Evolutionary conservation across 1,139 yeast genomes (phyloP), one percentile per base, ranked within the genome.

Genomic region (Zhuliangozyma parablackwelliae): DNA sequence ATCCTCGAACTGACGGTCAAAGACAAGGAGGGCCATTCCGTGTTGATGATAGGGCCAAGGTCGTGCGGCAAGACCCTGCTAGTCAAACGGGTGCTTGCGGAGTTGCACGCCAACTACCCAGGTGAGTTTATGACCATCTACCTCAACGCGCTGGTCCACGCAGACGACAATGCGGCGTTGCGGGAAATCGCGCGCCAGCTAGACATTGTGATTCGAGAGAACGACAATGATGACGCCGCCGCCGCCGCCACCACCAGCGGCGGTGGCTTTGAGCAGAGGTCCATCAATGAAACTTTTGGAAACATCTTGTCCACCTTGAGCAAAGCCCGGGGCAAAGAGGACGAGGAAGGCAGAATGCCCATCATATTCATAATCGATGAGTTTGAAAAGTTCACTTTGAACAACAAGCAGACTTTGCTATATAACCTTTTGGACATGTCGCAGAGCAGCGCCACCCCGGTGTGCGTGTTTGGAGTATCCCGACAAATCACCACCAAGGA

Each of bases 351-450:
- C 42, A 34, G 49, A 34, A 68, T 82, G 27, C 77, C 96, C 0
- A 74, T 92, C 6, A 63, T 94, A 0, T 83, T 92, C 48, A 62
- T 88, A 4, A 76, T 92, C 42, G 97, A 92, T 45, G 96, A 89
- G 50, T 75, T 92, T 41, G 97, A 92, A 44, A 67, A 74, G 34
- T 92, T 84, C 60, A 82, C 92, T 1, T 70, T 75, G 7, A 81
- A 77, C 34, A 71, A 76, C 31, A 80, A 87, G 41, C 98, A 92
- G 56, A 84, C 95, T 0, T 65, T 92, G 32, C 62, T 94, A 7
- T 94, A 92, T 57, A 92, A 89, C 49, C 62, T 94, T 32, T 83
- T 94, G 53, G 98, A 94, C 50, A 69, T 89, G 49, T 78, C 88
- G 2, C 92, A 89, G 45, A 84, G 77, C 42, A 75, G 87, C 24